These are phyloP conservation scores for Colletotrichum liriopes DNA, from an alignment of 2,329 filamentous ascomycete species.

Conservation along the genomic window DNA sequence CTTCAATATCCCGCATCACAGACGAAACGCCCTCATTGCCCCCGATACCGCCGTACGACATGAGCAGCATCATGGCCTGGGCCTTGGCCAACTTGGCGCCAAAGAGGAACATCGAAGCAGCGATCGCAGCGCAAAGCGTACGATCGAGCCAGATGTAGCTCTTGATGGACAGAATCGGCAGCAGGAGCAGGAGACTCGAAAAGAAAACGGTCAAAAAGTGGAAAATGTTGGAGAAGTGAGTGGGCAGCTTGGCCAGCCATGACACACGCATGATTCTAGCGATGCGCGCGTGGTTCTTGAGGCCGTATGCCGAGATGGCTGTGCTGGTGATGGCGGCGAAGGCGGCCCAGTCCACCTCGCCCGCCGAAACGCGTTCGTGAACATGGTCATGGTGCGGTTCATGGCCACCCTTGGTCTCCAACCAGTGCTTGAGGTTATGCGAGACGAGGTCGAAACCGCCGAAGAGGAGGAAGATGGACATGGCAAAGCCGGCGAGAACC, in stretches of 20 bases:
- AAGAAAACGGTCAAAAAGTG: slow-evolving; percentile 95
- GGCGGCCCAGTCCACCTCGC: slow-evolving; percentile 86
- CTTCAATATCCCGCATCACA: slow-evolving; percentile 88
- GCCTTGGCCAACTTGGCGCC: slow-evolving; percentile 87
- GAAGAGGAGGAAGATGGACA: slow-evolving; percentile 97
- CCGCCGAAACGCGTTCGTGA: slow-evolving; percentile 78
- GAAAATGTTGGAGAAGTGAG: slow-evolving; percentile 92
- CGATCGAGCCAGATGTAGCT: slow-evolving; percentile 89
- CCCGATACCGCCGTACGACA: slow-evolving; percentile 77
- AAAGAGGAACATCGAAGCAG: slow-evolving; percentile 89
- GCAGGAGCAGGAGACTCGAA: slow-evolving; percentile 82
- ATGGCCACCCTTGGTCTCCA: slow-evolving; percentile 81
- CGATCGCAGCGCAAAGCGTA: slow-evolving; percentile 84
- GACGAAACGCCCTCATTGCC: slow-evolving; percentile 71
- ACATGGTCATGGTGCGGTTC: slow-evolving; percentile 79
- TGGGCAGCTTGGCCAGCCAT: slow-evolving; percentile 85
- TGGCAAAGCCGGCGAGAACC: slow-evolving; percentile 94
- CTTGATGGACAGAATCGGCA: slow-evolving; percentile 86
- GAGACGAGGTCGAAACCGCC: slow-evolving; percentile 96
- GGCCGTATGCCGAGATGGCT: slow-evolving; percentile 85
- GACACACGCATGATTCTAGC: slow-evolving; percentile 91
- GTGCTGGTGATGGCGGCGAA: slow-evolving; percentile 87
- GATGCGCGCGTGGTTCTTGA: slow-evolving; percentile 93
- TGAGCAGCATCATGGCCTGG: slow-evolving; percentile 93
- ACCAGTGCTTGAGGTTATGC: slow-evolving; percentile 92